A percentile compares a stretch with the other conserved stretches of the same genome.
Conservation (phyloP, 371 early-diverging fungal species). For the Mortierella sp. region DNA sequence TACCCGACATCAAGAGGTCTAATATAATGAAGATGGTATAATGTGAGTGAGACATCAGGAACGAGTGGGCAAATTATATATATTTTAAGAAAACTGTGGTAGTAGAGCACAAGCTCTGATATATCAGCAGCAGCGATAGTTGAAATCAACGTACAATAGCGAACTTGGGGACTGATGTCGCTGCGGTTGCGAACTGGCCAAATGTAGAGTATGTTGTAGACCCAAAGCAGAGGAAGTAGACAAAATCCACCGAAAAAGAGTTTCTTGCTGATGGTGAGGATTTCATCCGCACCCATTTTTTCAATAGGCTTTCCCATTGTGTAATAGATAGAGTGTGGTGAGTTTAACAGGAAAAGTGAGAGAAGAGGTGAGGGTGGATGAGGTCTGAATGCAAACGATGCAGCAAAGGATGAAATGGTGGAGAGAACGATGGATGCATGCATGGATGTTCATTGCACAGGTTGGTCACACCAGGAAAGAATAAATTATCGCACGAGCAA, state of each 20-base stretch:
- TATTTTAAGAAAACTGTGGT: too few species aligned
- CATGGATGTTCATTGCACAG: background rate
- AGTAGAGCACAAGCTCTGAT: background rate
- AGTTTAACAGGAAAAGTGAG: background rate
- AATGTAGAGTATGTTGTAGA: conserved; percentile 70
- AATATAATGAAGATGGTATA: background rate
- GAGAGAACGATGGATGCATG: background rate
- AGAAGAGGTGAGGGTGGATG: background rate
- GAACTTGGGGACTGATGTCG: conserved; percentile 61
- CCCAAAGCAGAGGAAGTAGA: conserved; percentile 72
- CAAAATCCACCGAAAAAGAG: conserved; percentile 73
- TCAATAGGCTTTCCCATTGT: conserved; percentile 66
- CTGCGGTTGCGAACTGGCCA: conserved; percentile 58
- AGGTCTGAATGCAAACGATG: background rate
- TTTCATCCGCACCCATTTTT: conserved; percentile 65
- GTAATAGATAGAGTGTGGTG: background rate
- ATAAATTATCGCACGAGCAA: background rate
- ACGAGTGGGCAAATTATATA: background rate
- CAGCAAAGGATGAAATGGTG: background rate
- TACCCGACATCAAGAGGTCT: conserved; percentile 67
- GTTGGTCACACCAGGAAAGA: background rate
- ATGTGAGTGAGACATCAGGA: background rate
- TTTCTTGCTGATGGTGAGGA: conserved; percentile 65
- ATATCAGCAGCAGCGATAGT: background rate
- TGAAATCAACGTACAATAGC: conserved; percentile 60